phyloP scores from a whole-genome alignment of 352 stramenopile species.

The Saprolegnia diclina region DNA sequence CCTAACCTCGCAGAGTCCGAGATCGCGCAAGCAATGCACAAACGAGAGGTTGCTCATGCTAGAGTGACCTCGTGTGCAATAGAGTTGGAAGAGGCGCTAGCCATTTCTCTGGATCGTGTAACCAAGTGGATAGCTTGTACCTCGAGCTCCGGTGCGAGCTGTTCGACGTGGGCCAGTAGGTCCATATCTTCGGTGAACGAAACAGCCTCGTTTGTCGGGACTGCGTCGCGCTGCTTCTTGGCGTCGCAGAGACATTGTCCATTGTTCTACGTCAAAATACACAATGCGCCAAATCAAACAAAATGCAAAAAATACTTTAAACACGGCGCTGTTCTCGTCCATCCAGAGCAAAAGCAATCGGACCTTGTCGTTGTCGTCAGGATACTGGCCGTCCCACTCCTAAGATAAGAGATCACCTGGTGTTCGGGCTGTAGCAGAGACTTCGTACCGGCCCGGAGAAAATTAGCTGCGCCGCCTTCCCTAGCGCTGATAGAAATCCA shows the following conservation, averaged over 20 bases:
- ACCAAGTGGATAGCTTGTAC: not conserved
- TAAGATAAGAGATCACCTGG: not conserved
- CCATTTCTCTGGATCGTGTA: not conserved
- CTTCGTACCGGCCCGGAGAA: slow-evolving; percentile 7
- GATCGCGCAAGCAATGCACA: slow-evolving; percentile 3
- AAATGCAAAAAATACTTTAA: slow-evolving; percentile 2
- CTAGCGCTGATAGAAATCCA: slow-evolving; percentile 9
- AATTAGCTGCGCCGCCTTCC: not conserved
- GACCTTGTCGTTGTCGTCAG: slow-evolving; percentile 10
- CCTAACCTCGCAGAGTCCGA: not conserved
- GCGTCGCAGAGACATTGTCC: slow-evolving; percentile 2
- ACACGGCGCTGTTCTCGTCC: slow-evolving; percentile 19
- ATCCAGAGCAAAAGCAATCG: slow-evolving; percentile 20
- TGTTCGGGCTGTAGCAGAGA: no score
- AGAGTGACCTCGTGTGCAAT: not conserved
- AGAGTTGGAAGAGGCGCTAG: slow-evolving; percentile 2
- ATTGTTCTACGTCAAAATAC: not conserved
- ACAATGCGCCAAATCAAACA: not conserved
- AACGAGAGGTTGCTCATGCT: slow-evolving; percentile 13
- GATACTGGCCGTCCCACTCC: slow-evolving; percentile 22
- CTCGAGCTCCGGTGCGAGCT: not conserved
- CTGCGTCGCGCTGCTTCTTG: not conserved
- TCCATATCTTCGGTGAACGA: not conserved
- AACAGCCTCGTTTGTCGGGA: no score
- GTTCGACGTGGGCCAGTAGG: not conserved